Evolutionary conservation across 225 moss, liverwort and hornwort genomes (phyloP).

Genomic region (Physcomitrium patens): DNA sequence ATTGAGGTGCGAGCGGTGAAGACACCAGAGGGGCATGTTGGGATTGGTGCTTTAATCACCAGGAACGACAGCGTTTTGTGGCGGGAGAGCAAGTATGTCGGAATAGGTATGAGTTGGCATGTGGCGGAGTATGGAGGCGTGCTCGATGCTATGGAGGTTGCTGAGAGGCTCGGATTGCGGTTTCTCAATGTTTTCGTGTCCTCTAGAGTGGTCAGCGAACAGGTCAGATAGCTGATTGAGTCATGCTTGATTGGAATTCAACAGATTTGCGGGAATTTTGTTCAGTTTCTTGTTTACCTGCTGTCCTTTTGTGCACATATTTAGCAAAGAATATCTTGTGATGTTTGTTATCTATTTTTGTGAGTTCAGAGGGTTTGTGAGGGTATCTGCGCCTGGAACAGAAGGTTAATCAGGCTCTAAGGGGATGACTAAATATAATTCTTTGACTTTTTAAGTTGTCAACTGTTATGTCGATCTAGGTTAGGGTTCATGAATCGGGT

Average conservation of each 20-base stretch:
- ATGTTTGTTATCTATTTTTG: neutral
- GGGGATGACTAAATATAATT: neutral
- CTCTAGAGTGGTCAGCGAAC: constrained; percentile 57
- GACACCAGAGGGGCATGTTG: constrained; percentile 58
- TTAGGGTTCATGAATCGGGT: constrained; percentile 25
- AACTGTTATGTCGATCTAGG: constrained; percentile 2
- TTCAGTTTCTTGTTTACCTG: neutral
- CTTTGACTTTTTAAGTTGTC: neutral
- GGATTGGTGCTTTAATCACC: constrained; percentile 62
- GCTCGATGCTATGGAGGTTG: constrained; percentile 62
- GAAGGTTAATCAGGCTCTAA: neutral
- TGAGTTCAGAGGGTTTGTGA: constrained; percentile 12
- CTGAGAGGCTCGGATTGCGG: constrained; percentile 54
- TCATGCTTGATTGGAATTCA: neutral
- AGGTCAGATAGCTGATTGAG: constrained; percentile 50
- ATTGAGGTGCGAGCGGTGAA: constrained; percentile 44
- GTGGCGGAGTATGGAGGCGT: constrained; percentile 69
- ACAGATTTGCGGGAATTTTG: neutral
- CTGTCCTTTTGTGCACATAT: neutral
- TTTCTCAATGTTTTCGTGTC: constrained; percentile 45
- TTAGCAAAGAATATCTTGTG: neutral
- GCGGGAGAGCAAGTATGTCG: constrained; percentile 61
- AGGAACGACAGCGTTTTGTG: constrained; percentile 45
- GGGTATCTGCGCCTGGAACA: constrained; percentile 1
- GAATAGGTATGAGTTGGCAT: constrained; percentile 45